Percentiles rank a stretch among this genome's conserved stretches.
Conservation (phyloP, 805 yeast species). For the Pichia insulana region DNA sequence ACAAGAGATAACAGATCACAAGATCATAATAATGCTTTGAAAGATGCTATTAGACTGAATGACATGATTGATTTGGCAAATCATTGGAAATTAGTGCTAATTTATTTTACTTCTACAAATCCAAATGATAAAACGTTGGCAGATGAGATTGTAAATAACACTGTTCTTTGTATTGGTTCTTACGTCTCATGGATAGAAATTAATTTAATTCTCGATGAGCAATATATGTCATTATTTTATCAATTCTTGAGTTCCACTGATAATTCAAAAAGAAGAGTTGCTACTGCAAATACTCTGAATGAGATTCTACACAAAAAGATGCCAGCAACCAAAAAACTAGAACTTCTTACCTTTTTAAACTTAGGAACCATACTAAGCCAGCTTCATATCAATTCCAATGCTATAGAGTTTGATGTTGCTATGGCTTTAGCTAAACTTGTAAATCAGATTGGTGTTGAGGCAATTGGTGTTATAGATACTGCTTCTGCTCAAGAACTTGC, state of each 20-base stretch:
- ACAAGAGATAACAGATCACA: conserved; percentile 53
- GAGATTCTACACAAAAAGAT: conserved; percentile 52
- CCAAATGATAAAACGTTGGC: conserved; percentile 15
- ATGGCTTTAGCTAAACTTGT: conserved; percentile 69
- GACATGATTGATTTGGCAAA: conserved; percentile 62
- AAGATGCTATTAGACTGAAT: conserved; percentile 70
- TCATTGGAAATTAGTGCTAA: conserved; percentile 58
- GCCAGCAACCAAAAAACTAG: conserved; percentile 48
- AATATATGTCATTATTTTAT: conserved; percentile 49
- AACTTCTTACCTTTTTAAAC: conserved; percentile 59
- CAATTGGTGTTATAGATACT: conserved; percentile 58
- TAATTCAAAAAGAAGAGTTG: conserved; percentile 38
- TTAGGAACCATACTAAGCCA: conserved; percentile 46
- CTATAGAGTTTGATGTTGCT: conserved; percentile 51
- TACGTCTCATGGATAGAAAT: conserved; percentile 93
- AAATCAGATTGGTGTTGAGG: conserved; percentile 67
- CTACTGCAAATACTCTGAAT: conserved; percentile 47
- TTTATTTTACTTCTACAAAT: conserved; percentile 23
- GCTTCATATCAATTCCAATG: conserved; percentile 31
- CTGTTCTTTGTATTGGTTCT: conserved; percentile 64
- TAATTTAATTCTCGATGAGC: conserved; percentile 54
- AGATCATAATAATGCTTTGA: conserved; percentile 61
- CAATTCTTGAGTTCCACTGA: conserved; percentile 36
- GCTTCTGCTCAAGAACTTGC: conserved; percentile 27
- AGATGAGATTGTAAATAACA: conserved; percentile 44